Evolutionary conservation across 257 asterid species (phyloP), one percentile per base, ranked within the genome.

Genomic region (Lycium ferocissimum): DNA sequence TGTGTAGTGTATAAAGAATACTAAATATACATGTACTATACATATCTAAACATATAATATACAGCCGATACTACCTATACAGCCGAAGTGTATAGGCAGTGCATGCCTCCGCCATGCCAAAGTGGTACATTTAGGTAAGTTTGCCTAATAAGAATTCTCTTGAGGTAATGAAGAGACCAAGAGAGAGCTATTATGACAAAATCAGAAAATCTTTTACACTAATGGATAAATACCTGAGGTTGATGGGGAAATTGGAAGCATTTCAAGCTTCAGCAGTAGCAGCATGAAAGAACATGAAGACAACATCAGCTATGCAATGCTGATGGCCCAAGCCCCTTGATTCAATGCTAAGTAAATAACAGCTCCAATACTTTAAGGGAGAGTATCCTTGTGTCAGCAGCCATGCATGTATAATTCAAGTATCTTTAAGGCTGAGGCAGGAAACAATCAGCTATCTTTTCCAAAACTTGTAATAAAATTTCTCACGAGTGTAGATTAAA

Each of bases 261-360:
- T 75, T 47, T 47, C 81, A 20, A 18, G 79, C 54, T 70, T 70
- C 15, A 17, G n/a, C 81, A 47, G 61, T 6, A 47, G 54, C 20
- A 73, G 0, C 59, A 73, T 51, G 72, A 65, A 37, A 35, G 51
- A 67, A 5, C 75, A 35, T 2, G 62, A 22, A 75, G 62, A 12
- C 43, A 49, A 51, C 61, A 47, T 75, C 62, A 26, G 63, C 47
- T 51, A 20, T 20, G 40, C 81, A 76, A 76, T 20, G 81, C 43
- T 20, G 81, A 73, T 73, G 81, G 40, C n/a, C 20, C 61, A 73
- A 75, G 61, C 40, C 61, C 20, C 18, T 49, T 49, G 75, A 47
- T 49, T 49, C 43, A 47, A 75, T 49, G 40, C 40, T 72, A 75
- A 49, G 61, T 61, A 75, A 37, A 20, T 75, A 20, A 49, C 61